phyloP scores from a whole-genome alignment of 495 filamentous ascomycete species.

The Aspergillus wentii region DNA sequence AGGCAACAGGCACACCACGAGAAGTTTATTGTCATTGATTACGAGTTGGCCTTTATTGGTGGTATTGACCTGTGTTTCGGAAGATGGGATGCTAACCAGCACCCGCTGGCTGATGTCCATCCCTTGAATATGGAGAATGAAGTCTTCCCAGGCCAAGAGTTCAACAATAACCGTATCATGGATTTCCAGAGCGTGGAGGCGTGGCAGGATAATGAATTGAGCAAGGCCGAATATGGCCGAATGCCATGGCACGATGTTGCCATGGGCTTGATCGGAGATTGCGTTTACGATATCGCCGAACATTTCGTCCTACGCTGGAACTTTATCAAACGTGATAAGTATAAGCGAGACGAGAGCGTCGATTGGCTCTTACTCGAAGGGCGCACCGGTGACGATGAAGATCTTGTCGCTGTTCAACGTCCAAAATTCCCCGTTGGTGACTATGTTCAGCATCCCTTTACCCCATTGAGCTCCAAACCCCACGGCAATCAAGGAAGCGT shows the following conservation, averaged over 20 bases:
- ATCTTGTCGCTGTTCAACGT: constrained; percentile 79
- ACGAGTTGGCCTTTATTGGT: constrained; percentile 83
- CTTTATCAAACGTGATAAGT: constrained; percentile 94
- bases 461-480: constrained; percentile 50
- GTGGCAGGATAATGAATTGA: constrained; percentile 91
- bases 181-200: constrained; percentile 88
- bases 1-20: constrained; percentile 76
- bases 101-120: constrained; percentile 82
- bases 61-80: constrained; percentile 96
- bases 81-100: constrained; percentile 83
- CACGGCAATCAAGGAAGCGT: constrained; percentile 63
- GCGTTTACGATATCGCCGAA: constrained; percentile 91
- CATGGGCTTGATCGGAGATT: constrained; percentile 84
- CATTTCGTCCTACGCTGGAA: constrained; percentile 97
- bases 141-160: constrained; percentile 93
- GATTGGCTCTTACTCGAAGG: constrained; percentile 82
- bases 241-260: constrained; percentile 98
- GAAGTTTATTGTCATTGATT: constrained; percentile 93
- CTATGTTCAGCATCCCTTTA: constrained; percentile 77
- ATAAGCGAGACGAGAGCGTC: constrained; percentile 75
- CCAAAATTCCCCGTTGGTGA: constrained; percentile 82
- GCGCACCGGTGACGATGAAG: constrained; percentile 73
- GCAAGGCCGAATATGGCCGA: constrained; percentile 83
- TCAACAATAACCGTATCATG: constrained; percentile 93
- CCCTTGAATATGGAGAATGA: constrained; percentile 77